These are phyloP conservation scores for Fusarium sp. DNA, from an alignment of 2,329 filamentous ascomycete species.

Conservation along the genomic window DNA sequence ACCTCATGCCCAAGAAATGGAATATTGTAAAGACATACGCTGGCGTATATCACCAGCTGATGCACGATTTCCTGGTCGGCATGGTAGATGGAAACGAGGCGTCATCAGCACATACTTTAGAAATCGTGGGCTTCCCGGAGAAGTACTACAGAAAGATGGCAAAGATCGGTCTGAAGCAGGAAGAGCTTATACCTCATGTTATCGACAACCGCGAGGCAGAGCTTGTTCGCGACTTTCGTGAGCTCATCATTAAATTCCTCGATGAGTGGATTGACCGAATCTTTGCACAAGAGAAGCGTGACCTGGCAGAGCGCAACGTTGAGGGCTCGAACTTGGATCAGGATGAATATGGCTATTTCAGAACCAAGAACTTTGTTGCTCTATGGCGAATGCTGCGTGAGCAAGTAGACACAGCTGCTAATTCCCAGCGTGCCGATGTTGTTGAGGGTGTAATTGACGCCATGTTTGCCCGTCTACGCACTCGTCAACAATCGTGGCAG, in stretches of 20 bases:
- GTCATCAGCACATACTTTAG: conserved; percentile 87
- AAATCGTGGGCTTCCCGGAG: conserved; percentile 94
- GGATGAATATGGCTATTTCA: conserved; percentile 90
- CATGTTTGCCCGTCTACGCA: conserved; percentile 89
- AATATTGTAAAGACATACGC: conserved; percentile 92
- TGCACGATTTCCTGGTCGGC: conserved; percentile 91
- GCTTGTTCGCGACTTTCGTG: conserved; percentile 91
- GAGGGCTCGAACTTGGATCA: conserved; percentile 83
- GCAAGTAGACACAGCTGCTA: conserved; percentile 86
- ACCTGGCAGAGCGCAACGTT: conserved; percentile 81
- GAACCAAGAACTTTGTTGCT: conserved; percentile 90
- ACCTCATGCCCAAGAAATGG: conserved; percentile 96
- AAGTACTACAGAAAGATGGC: conserved; percentile 97
- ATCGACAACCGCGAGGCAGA: conserved; percentile 92
- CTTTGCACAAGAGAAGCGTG: conserved; percentile 81
- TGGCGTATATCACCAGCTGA: conserved; percentile 90
- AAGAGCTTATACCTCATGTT: conserved; percentile 85
- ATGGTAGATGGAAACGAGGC: conserved; percentile 87
- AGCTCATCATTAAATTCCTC: conserved; percentile 93
- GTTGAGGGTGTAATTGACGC: conserved; percentile 95
- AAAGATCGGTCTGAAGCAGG: conserved; percentile 83
- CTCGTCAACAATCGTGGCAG: conserved; percentile 88
- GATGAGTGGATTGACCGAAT: conserved; percentile 99
- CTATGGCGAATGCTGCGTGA: conserved; percentile 98
- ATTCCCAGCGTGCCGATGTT: conserved; percentile 88